A percentile compares a stretch with the other conserved stretches of the same genome.
These are phyloP conservation scores for Phanerodontia chrysosporium DNA, from an alignment of 768 basidiomycete genomes.

Conservation along the genomic window DNA sequence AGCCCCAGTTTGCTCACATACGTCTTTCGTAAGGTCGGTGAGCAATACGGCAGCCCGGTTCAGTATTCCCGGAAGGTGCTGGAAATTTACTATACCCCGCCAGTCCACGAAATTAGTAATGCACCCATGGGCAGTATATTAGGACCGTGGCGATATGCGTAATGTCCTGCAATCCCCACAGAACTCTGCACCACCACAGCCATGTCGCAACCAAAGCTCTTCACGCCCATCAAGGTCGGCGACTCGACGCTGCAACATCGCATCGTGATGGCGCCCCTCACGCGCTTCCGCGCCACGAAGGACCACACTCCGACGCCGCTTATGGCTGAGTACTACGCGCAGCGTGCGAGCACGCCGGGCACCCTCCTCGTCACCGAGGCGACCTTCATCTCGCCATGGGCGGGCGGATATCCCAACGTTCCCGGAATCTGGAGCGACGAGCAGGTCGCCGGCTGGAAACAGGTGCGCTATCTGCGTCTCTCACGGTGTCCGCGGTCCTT, in stretches of 20 bases:
- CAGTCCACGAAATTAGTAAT: too few species aligned
- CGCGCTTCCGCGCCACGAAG: conserved; percentile 36
- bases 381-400: conserved; percentile 45
- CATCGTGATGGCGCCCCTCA: conserved; percentile 51
- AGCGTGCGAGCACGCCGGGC: conserved; percentile 43
- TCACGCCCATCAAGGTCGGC: conserved; percentile 45
- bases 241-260: conserved; percentile 40
- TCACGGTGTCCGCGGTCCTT: background rate
- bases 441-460: conserved; percentile 52
- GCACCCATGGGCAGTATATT: too few species aligned
- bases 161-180: background rate
- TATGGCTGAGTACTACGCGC: conserved; percentile 44
- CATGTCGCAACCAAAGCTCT: conserved; percentile 29
- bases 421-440: conserved; percentile 65
- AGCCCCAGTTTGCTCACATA: too few species aligned
- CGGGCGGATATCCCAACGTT: conserved; percentile 44
- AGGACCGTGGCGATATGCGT: background rate
- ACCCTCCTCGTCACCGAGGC: conserved; percentile 57
- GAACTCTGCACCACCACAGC: background rate
- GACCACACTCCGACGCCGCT: conserved; percentile 31
- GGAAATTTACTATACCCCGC: too few species aligned
- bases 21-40: background rate
- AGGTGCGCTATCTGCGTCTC: conserved; percentile 23
- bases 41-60: background rate
- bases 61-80: too few species aligned